Percentiles rank a stretch among this genome's conserved stretches.
Conservation (phyloP, 805 yeast genomes). For the Metschnikowia reukaufii region DNA sequence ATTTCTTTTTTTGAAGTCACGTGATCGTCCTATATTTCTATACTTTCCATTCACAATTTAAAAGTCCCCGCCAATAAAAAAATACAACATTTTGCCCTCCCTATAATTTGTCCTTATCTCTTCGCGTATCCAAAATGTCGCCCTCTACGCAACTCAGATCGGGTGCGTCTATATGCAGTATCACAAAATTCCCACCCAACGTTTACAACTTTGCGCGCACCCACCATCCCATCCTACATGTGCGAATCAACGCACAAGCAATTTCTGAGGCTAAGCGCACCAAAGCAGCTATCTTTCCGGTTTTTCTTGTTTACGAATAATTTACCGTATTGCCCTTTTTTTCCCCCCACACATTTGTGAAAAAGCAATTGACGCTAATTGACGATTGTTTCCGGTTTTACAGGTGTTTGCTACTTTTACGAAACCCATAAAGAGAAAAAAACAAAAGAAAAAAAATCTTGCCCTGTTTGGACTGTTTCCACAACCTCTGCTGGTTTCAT, state of each 20-base stretch:
- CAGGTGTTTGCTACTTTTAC: not conserved
- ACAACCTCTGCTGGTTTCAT: no score
- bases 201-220: not conserved
- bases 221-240: conserved; percentile 1
- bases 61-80: not conserved
- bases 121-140: not conserved
- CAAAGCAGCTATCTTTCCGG: not conserved
- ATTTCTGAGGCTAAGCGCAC: conserved; percentile 1
- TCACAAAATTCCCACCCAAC: not conserved
- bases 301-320: not conserved
- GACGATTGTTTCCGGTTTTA: not conserved
- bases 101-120: not conserved
- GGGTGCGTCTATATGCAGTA: not conserved
- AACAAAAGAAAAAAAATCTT: not conserved
- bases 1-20: no score
- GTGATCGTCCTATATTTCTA: no score
- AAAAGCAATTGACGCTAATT: not conserved
- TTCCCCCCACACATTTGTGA: not conserved
- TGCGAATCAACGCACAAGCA: conserved; percentile 9
- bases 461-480: not conserved
- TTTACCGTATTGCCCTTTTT: not conserved
- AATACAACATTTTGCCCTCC: not conserved
- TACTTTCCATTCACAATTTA: no score
- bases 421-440: not conserved
- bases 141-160: not conserved